Conservation (phyloP, 208 protist genomes). For the Lotmaria passim region DNA sequence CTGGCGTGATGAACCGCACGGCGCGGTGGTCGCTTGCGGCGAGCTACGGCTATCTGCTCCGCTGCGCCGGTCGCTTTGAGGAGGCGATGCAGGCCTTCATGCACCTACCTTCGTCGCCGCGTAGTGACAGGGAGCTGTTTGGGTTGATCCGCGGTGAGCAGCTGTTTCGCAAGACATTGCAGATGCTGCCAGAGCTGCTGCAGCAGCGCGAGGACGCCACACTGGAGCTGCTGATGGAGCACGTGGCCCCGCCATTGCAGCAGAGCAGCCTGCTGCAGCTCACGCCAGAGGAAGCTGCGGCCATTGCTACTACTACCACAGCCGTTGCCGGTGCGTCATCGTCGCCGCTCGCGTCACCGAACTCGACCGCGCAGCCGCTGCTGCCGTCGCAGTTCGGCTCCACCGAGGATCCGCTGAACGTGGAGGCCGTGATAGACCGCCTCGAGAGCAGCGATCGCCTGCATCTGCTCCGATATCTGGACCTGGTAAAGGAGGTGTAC, state of each 20-base stretch:
- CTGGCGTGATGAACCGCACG: slow-evolving; percentile 29
- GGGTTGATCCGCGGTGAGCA: slow-evolving; percentile 32
- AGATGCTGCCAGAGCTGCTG: slow-evolving; percentile 66
- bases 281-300: not conserved
- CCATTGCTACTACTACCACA: too few species aligned
- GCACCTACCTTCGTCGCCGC: slow-evolving; percentile 39
- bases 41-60: slow-evolving; percentile 60
- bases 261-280: not conserved
- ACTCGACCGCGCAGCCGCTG: not conserved
- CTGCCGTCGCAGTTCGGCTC: slow-evolving; percentile 25
- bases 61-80: slow-evolving; percentile 45
- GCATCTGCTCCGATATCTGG: slow-evolving; percentile 64
- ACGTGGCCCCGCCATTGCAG: slow-evolving; percentile 19
- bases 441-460: slow-evolving; percentile 52
- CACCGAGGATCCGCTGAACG: slow-evolving; percentile 35
- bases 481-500: slow-evolving; percentile 41
- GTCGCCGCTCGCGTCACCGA: slow-evolving; percentile 5
- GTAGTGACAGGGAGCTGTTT: slow-evolving; percentile 31
- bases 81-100: slow-evolving; percentile 72
- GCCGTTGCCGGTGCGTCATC: too few species aligned
- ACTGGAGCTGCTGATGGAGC: slow-evolving; percentile 59
- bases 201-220: slow-evolving; percentile 48
- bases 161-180: slow-evolving; percentile 43
- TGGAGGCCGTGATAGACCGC: slow-evolving; percentile 50
- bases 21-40: slow-evolving; percentile 50